Evolutionary conservation across 768 basidiomycete genomes (phyloP).

Genomic region (Hypsizygus marmoreus): DNA sequence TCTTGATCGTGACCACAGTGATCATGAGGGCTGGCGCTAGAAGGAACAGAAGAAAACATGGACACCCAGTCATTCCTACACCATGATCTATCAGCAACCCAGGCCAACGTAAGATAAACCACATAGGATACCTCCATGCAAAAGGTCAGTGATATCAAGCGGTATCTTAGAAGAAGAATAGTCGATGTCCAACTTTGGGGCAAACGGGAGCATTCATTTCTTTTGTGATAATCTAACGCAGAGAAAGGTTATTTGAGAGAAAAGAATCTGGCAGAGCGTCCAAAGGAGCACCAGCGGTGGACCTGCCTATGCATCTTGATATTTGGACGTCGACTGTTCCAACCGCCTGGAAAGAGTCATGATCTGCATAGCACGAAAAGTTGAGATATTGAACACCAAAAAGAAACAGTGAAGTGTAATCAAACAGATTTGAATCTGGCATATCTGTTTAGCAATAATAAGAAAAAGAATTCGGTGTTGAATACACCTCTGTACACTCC

Average conservation of each 20-base stretch:
- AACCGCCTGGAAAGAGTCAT: constrained; percentile 18
- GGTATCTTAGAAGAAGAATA: constrained; percentile 15
- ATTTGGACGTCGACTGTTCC: constrained; percentile 17
- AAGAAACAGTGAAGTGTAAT: constrained; percentile 32
- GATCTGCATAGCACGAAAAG: constrained; percentile 31
- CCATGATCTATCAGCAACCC: constrained; percentile 16
- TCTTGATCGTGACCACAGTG: no score
- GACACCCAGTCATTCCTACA: constrained; percentile 11
- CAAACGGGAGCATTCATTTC: constrained; percentile 28
- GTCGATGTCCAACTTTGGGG: constrained; percentile 17
- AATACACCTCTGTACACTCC: constrained; percentile 12
- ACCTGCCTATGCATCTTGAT: constrained; percentile 41
- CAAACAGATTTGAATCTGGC: constrained; percentile 33
- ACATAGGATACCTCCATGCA: constrained; percentile 25
- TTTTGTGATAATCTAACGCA: constrained; percentile 37
- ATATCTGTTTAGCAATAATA: constrained; percentile 31
- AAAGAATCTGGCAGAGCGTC: constrained; percentile 25
- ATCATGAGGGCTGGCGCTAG: no score
- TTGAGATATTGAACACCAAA: constrained; percentile 30
- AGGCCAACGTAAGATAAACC: constrained; percentile 13
- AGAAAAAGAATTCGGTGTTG: constrained; percentile 32
- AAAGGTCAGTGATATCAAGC: constrained; percentile 1
- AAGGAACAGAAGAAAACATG: not conserved
- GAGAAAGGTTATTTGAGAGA: constrained; percentile 34
- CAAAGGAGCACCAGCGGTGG: constrained; percentile 31